Conservation (phyloP, 345 rosid species). For the Moringa oleifera region DNA sequence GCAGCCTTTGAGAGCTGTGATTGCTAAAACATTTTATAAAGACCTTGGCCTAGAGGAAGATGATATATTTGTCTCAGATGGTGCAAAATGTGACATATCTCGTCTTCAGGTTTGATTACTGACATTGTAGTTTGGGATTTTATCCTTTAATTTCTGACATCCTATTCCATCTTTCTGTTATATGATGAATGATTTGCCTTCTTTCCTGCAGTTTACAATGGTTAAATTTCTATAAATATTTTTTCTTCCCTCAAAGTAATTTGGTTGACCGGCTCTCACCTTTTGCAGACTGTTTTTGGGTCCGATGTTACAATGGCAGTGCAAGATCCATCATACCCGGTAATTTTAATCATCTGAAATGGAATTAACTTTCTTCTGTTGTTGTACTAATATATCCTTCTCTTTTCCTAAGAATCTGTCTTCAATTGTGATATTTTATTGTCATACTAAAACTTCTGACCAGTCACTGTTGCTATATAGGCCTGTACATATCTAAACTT, state of each 20-base stretch:
- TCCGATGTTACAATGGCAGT: constrained; percentile 77
- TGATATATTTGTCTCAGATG: constrained; percentile 96
- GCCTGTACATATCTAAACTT: too few relatives aligned
- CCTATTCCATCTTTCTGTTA: too few relatives aligned
- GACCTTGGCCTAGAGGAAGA: constrained; percentile 78
- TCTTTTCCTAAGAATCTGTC: too few relatives aligned
- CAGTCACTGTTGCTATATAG: too few relatives aligned
- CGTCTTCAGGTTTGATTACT: constrained; percentile 79
- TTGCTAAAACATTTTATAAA: constrained; percentile 63
- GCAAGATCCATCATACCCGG: constrained; percentile 99
- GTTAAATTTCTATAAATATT: too few relatives aligned
- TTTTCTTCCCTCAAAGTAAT: too few relatives aligned
- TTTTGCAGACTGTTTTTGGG: constrained; percentile 75
- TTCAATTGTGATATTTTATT: not conserved
- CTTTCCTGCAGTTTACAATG: too few relatives aligned
- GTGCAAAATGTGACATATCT: constrained; percentile 95
- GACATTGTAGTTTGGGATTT: not conserved
- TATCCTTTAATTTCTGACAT: not conserved
- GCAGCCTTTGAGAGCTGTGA: constrained; percentile 80
- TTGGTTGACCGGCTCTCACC: constrained; percentile 6
- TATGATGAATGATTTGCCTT: too few relatives aligned
- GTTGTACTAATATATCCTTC: too few relatives aligned
- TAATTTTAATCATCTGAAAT: constrained; percentile 18
- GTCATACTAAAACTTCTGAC: too few relatives aligned
- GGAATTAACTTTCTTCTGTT: not conserved